Evolutionary conservation across 176 grass and related monocot genomes (phyloP).

Genomic region (Avena eriantha): DNA sequence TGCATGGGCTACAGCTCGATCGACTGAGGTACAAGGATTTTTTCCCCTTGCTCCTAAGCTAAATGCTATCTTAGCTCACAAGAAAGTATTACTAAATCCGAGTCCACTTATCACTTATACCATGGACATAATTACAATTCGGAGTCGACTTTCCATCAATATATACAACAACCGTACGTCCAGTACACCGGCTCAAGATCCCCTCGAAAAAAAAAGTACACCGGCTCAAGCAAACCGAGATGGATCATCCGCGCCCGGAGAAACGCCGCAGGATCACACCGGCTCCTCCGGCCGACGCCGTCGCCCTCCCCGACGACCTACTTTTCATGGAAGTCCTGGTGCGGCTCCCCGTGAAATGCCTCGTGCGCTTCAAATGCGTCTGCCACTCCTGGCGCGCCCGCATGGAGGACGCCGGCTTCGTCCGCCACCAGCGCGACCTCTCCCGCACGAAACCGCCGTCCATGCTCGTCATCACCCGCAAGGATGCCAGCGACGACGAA

Average conservation of each 20-base stretch:
- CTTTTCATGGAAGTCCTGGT: conserved; percentile 18
- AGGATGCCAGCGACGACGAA: rapidly evolving
- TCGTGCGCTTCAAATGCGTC: conserved; percentile 1
- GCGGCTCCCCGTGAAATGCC: neutral
- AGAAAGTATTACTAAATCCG: no score
- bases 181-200: no score
- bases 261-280: neutral
- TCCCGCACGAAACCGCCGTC: neutral
- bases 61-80: no score
- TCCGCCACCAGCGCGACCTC: conserved; percentile 8
- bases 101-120: no score
- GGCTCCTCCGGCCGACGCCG: neutral
- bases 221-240: neutral
- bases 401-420: neutral
- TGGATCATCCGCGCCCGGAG: neutral
- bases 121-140: no score
- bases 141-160: no score
- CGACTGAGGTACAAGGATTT: no score
- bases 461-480: neutral
- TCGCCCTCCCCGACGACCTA: neutral
- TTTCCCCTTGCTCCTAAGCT: no score
- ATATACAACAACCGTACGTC: no score
- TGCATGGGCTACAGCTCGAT: no score
- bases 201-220: no score
- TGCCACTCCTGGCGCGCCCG: neutral